Conservation (phyloP, 164 flowering plant genomes). For the Aristolochia californica region DNA sequence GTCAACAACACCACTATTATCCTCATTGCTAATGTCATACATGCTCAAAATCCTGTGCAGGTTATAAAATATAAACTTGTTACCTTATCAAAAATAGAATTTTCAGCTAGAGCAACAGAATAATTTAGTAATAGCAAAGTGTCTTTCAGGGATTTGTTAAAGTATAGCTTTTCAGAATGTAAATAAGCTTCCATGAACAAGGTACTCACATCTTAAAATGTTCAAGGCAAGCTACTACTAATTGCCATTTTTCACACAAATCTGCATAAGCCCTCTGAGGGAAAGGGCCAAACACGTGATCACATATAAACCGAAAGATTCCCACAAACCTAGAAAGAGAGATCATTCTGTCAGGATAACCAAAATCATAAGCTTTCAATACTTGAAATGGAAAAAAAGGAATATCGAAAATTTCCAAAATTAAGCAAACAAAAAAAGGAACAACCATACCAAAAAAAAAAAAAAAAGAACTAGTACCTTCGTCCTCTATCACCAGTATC, state of each 20-base stretch:
- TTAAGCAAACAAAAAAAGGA: background rate
- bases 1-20: slow-evolving; percentile 46
- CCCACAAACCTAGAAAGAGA: slow-evolving; percentile 65
- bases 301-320: slow-evolving; percentile 82
- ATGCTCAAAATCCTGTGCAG: slow-evolving; percentile 66
- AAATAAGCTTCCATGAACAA: background rate
- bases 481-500: slow-evolving; percentile 87
- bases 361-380: background rate
- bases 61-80: background rate
- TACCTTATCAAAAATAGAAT: background rate
- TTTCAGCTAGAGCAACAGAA: background rate
- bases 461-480: slow-evolving; percentile 38
- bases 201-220: slow-evolving; percentile 82
- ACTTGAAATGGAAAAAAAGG: slow-evolving; percentile 3
- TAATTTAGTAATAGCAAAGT: no score
- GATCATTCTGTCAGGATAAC: background rate
- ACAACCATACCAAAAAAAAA: background rate
- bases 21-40: slow-evolving; percentile 78
- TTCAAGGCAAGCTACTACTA: slow-evolving; percentile 84
- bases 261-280: slow-evolving; percentile 96
- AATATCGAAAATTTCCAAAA: background rate
- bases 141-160: no score
- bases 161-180: background rate
- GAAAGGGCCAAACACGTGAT: slow-evolving; percentile 93
- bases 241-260: slow-evolving; percentile 92